A percentile compares a stretch with the other conserved stretches of the same genome.
Evolutionary conservation across 1,284 basidiomycete genomes (phyloP).

Genomic region (Neolentinus lepideus): DNA sequence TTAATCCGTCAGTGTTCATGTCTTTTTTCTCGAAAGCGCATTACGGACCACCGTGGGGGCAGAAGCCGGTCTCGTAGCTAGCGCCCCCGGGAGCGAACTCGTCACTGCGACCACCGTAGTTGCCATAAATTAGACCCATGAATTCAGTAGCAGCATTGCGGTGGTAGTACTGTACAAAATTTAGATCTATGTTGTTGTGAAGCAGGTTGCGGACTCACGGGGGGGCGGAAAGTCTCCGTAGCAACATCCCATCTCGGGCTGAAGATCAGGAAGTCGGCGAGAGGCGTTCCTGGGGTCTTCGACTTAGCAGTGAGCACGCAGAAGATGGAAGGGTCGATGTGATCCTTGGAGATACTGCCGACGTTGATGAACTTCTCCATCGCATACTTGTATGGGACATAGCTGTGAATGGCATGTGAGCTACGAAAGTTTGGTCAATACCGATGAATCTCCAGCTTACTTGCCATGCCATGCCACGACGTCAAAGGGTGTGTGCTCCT

Average conservation of each 20-base stretch:
- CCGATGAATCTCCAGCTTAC: constrained; percentile 25
- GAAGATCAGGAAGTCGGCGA: constrained; percentile 60
- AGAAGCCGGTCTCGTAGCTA: constrained; percentile 57
- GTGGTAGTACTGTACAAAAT: constrained; percentile 45
- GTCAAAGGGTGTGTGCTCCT: constrained; percentile 67
- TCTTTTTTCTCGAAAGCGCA: neutral
- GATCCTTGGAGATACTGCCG: constrained; percentile 60
- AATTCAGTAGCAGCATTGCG: constrained; percentile 57
- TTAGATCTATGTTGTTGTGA: neutral
- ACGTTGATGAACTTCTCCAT: constrained; percentile 60
- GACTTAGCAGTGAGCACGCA: constrained; percentile 59
- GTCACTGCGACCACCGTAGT: constrained; percentile 54
- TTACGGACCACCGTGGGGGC: constrained; percentile 46
- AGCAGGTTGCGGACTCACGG: constrained; percentile 17
- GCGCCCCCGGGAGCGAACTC: constrained; percentile 51
- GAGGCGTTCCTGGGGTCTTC: constrained; percentile 45
- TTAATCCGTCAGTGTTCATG: neutral
- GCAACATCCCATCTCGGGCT: constrained; percentile 59
- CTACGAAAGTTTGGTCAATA: constrained; percentile 3
- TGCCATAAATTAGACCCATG: constrained; percentile 53
- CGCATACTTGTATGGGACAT: constrained; percentile 68
- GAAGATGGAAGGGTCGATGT: constrained; percentile 59
- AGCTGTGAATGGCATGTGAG: constrained; percentile 29
- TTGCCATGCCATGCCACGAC: constrained; percentile 69
- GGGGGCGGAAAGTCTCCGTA: constrained; percentile 35